Base-by-base conservation (phyloP, 164 flowering plant genomes). In the Aristolochia californica region DNA sequence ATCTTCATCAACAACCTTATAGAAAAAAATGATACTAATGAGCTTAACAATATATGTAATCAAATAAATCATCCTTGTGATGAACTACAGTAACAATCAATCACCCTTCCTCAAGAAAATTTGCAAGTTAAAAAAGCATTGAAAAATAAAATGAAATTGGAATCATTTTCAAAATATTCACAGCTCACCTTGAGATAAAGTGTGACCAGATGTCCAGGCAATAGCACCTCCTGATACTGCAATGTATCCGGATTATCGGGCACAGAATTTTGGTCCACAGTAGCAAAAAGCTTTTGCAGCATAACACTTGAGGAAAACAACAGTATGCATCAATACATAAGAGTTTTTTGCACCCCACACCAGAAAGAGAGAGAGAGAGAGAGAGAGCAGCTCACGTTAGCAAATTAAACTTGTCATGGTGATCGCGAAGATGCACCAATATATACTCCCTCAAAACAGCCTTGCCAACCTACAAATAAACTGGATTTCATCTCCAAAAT, bases 211-310 rank as follows among this genome's bases (percentile, higher is more conserved):
- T 87, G 99, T 45, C 97, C 99, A 64, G 96, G 90, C 62, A 83
- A 79, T 57, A 93, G 64, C 48, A 85, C 82, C 69, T 93, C 99
- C 50, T 89, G 99, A 72, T 83, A 80, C 58, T 89, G 99, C 76
- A 87, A 69, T 26, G 89, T 68, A 76, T 93, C 98, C 5, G 83
- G 68, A 60, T 87, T 93, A 77, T 93, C 98, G 22, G 83, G 78
- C n/a, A 69, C 77, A 34, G 95, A 80, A 14, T 87, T 89, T 61
- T 83, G 89, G 70, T 93, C 96, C 14, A 89, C 72, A 27, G 87
- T 71, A 14, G 98, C 85, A 71, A 83, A 93, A 62, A 93, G 95
- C 75, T 85, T 93, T 84, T 85, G 96, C 77, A 84, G 60, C 97
- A 93, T 85, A 71, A 89, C 83, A 53, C 95, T 88, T 45, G 18